Base-by-base conservation (phyloP, 1,139 yeast species). In the Yamadazyma buinensis region DNA sequence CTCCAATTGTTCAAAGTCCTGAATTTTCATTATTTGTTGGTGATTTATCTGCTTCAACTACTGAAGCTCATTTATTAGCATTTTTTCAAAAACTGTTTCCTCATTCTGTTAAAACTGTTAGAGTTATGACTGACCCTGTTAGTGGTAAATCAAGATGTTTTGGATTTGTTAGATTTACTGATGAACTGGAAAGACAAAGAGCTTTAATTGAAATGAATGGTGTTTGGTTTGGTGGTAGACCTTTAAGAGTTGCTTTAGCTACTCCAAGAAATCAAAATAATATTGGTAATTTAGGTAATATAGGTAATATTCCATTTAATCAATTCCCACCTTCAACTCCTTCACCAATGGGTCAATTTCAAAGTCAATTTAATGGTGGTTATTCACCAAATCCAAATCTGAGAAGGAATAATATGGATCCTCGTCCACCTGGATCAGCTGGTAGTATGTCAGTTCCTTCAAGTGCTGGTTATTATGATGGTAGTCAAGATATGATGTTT, bases 11-110 rank as follows among this genome's bases (percentile, higher is more conserved):
- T 18, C 77, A 70, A 39, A 56, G 70, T 13, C 72, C 73, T 1
- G 86, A 80, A 47, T 76, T 54, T 46, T 79, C 88, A 1, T 59
- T 83, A 26, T 83, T 83, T 61, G 90, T 83, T n/a, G 92, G 92
- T 28, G 90, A 83, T 55, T 61, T 83, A 43, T 77, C 86, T 2
- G 86, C 85, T 14, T 75, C 77, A 15, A 80, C 85, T 15, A 80
- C 84, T 4, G 90, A 83, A 49, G 81, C 83, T 14, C 81, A 78
- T 47, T 57, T 83, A 39, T 62, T 80, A 35, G 82, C 84, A 29
- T 70, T 82, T 34, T 83, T 83, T 54, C 84, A 79, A 47, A 68
- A 75, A 26, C 68, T 71, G 41, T 83, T 76, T 55, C 72, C 75
- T 4, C 68, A 74, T 22, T 76, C 86, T 4, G 79, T 82, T 33